Evolutionary conservation across 805 yeast genomes (phyloP).

Genomic region (Candida boidinii): DNA sequence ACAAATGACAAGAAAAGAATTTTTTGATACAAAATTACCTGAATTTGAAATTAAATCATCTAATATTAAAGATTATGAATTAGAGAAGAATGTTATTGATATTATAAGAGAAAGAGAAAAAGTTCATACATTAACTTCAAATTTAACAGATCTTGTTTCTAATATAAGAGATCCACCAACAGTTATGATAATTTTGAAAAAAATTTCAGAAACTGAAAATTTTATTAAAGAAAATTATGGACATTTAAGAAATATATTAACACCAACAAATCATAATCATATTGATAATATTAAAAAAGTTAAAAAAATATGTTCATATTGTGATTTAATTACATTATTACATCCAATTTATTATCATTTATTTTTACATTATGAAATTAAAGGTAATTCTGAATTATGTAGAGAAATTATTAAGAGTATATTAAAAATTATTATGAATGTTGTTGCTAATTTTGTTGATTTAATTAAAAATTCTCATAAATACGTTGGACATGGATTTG

Average conservation of each 20-base stretch:
- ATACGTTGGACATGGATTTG: slow-evolving; percentile 28
- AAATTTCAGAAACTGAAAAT: slow-evolving; percentile 29
- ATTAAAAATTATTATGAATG: slow-evolving; percentile 19
- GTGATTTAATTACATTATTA: slow-evolving; percentile 23
- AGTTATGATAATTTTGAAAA: slow-evolving; percentile 27
- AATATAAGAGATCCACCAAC: slow-evolving; percentile 30
- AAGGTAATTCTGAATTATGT: slow-evolving; percentile 25
- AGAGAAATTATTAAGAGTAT: slow-evolving; percentile 30
- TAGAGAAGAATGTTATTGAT: slow-evolving; percentile 34
- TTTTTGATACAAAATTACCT: slow-evolving; percentile 48
- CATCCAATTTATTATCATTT: slow-evolving; percentile 33
- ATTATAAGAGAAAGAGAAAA: slow-evolving; percentile 22
- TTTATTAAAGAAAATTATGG: slow-evolving; percentile 25
- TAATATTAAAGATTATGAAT: slow-evolving; percentile 26
- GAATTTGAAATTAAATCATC: slow-evolving; percentile 24
- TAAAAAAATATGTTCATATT: slow-evolving; percentile 13
- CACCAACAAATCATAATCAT: slow-evolving; percentile 13
- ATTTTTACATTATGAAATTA: slow-evolving; percentile 29
- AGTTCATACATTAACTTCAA: slow-evolving; percentile 22
- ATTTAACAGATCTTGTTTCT: slow-evolving; percentile 29
- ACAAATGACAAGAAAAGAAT: slow-evolving; percentile 26
- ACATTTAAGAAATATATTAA: slow-evolving; percentile 16
- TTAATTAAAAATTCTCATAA: slow-evolving; percentile 22
- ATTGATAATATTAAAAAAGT: slow-evolving; percentile 15
- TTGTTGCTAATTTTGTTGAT: slow-evolving; percentile 28